Percentiles rank a stretch among this genome's conserved stretches.
Conservation (phyloP, 345 rosid genomes). For the Eucalyptus pauciflora region DNA sequence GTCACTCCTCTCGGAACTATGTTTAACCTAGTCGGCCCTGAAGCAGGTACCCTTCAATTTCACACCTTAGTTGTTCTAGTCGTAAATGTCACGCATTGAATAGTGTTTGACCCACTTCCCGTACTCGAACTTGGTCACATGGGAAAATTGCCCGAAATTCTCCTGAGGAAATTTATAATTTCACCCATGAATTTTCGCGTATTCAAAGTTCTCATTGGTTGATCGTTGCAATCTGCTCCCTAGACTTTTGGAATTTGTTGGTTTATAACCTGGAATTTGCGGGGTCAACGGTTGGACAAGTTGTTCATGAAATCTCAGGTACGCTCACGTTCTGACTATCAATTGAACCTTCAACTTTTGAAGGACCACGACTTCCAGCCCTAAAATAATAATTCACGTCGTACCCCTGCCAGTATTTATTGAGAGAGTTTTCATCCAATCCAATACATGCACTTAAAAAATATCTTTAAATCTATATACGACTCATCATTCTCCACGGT, state of each 20-base stretch:
- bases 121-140: neutral
- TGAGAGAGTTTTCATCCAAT: neutral
- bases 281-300: neutral
- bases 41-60: neutral
- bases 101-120: neutral
- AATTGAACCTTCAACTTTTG: neutral
- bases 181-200: neutral
- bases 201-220: neutral
- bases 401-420: neutral
- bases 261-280: neutral
- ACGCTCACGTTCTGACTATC: neutral
- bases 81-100: neutral
- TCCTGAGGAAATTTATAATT: neutral
- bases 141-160: neutral
- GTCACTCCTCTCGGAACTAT: too few species aligned
- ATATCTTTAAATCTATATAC: neutral
- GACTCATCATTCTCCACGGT: neutral
- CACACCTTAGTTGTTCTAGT: too few species aligned
- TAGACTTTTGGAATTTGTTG: neutral
- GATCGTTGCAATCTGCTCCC: neutral
- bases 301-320: neutral
- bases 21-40: neutral
- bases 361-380: neutral
- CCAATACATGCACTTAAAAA: neutral
- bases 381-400: neutral